phyloP scores from a whole-genome alignment of 192 early-diverging fungal species.

The Glomus cerebriforme region DNA sequence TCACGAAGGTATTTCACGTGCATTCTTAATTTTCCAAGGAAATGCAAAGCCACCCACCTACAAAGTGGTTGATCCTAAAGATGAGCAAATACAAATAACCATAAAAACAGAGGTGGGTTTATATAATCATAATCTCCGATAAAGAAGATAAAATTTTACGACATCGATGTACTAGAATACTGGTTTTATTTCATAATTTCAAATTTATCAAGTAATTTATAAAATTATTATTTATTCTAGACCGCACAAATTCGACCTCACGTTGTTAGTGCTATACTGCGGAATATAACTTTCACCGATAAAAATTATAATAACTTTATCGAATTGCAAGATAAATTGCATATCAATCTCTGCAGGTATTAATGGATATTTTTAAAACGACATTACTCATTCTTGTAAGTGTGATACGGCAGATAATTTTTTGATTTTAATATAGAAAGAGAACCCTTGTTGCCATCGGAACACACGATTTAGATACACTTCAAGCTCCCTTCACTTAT shows the following conservation, averaged over 20 bases:
- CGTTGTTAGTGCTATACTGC: constrained; percentile 88
- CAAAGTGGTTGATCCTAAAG: constrained; percentile 58
- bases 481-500: constrained; percentile 94
- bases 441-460: constrained; percentile 95
- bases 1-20: constrained; percentile 91
- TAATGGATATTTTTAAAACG: not conserved
- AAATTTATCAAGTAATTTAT: no score
- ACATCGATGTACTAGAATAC: no score
- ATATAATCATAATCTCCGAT: no score
- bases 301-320: constrained; percentile 94
- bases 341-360: constrained; percentile 92
- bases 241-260: constrained; percentile 82
- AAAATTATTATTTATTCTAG: constrained; percentile 42
- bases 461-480: constrained; percentile 96
- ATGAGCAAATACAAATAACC: constrained; percentile 56
- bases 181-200: no score
- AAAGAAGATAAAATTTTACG: no score
- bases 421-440: constrained; percentile 56
- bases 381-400: not conserved
- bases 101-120: constrained; percentile 73
- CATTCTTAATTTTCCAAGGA: constrained; percentile 82
- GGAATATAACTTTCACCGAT: constrained; percentile 81
- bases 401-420: constrained; percentile 5
- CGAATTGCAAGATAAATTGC: constrained; percentile 97
- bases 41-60: constrained; percentile 70